phyloP scores from a whole-genome alignment of 2,329 filamentous ascomycete genomes.

The Clonostachys byssicola region DNA sequence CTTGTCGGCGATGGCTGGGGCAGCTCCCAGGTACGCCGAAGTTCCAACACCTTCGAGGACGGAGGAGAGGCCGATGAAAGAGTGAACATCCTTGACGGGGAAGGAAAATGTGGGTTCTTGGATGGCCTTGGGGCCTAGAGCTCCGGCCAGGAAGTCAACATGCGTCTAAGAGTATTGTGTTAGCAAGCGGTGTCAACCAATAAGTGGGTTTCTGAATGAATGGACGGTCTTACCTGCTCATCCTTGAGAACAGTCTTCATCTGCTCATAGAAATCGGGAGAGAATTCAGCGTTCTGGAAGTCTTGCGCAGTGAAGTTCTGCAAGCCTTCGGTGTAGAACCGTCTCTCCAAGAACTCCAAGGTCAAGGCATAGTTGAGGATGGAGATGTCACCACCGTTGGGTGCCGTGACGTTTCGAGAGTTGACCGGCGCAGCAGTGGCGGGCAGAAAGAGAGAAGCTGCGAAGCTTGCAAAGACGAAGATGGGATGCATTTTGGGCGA shows the following conservation, averaged over 20 bases:
- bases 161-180: too few species aligned
- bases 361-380: too few species aligned
- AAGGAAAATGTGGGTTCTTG: constrained; percentile 71
- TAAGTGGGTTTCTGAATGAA: constrained; percentile 49
- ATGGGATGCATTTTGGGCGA: too few species aligned
- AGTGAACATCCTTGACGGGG: constrained; percentile 57
- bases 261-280: constrained; percentile 39
- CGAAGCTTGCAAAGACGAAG: too few species aligned
- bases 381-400: too few species aligned
- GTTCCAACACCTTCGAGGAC: constrained; percentile 71
- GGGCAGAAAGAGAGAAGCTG: too few species aligned
- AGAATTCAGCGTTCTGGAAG: constrained; percentile 51
- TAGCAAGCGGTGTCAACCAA: constrained; percentile 36
- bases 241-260: constrained; percentile 58
- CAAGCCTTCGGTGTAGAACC: constrained; percentile 69
- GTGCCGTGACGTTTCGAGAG: too few species aligned
- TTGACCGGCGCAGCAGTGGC: too few species aligned
- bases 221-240: constrained; percentile 43
- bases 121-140: constrained; percentile 56
- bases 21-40: constrained; percentile 70
- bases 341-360: too few species aligned
- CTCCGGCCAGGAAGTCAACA: too few species aligned
- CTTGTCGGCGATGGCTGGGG: constrained; percentile 56
- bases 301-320: constrained; percentile 59
- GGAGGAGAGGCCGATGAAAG: constrained; percentile 66